Percentiles rank a stretch among this genome's conserved stretches.
These are phyloP conservation scores for Rhinocladiella mackenziei DNA, from an alignment of 2,329 filamentous ascomycete genomes.

Conservation along the genomic window DNA sequence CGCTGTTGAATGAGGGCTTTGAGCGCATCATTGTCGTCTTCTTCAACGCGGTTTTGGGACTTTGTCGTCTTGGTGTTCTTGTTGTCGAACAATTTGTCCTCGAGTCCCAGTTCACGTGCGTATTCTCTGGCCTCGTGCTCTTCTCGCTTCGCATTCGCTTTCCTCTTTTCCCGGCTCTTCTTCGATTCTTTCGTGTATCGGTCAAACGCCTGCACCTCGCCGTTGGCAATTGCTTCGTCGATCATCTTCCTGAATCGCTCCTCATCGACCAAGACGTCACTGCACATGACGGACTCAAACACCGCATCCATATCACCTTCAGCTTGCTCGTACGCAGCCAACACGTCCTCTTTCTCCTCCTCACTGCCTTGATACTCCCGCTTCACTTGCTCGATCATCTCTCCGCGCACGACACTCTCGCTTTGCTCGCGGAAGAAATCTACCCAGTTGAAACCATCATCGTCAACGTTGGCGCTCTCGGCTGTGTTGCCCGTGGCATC, in stretches of 20 bases:
- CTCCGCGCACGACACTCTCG: constrained; percentile 67
- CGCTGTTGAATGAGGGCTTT: constrained; percentile 52
- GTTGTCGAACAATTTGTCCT: constrained; percentile 63
- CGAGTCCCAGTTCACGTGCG: constrained; percentile 69
- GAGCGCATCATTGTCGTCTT: constrained; percentile 46
- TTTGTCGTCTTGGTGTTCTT: constrained; percentile 47
- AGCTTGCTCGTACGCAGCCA: constrained; percentile 68
- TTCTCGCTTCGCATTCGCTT: constrained; percentile 63
- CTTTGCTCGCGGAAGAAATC: constrained; percentile 86
- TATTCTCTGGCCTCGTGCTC: constrained; percentile 68
- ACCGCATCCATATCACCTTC: constrained; percentile 73
- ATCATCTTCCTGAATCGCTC: constrained; percentile 77
- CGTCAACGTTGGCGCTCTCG: constrained; percentile 68
- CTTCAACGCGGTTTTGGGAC: constrained; percentile 40
- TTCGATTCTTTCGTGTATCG: constrained; percentile 72
- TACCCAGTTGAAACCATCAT: constrained; percentile 81
- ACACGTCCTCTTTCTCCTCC: constrained; percentile 74
- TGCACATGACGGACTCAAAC: constrained; percentile 83
- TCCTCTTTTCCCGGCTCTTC: constrained; percentile 56
- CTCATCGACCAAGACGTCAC: constrained; percentile 77
- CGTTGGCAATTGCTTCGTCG: constrained; percentile 68
- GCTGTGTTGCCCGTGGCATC: constrained; percentile 85
- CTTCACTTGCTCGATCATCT: constrained; percentile 72
- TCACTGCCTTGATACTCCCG: constrained; percentile 77
- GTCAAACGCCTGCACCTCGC: constrained; percentile 62